Percentiles rank a stretch among this genome's conserved stretches.
These are phyloP conservation scores for Gautieria morchelliformis DNA, from an alignment of 768 basidiomycete genomes.

Conservation along the genomic window DNA sequence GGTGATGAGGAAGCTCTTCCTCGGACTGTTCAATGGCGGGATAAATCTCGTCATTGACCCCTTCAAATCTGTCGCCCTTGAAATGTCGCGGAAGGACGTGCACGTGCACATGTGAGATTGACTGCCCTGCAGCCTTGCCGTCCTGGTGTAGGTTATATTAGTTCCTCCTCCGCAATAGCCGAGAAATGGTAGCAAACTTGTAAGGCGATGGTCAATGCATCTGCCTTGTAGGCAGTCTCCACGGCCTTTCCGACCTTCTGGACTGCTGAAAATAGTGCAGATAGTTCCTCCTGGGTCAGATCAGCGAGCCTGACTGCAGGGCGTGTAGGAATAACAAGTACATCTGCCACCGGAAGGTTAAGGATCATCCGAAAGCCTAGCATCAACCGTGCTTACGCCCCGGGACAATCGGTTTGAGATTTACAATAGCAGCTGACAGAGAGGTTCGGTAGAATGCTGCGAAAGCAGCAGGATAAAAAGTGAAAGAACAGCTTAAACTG, in stretches of 20 bases:
- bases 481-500: not conserved
- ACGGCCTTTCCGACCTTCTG: constrained; percentile 72
- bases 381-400: constrained; percentile 62
- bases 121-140: constrained; percentile 76
- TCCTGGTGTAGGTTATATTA: constrained; percentile 40
- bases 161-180: not conserved
- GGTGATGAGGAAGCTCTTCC: constrained; percentile 33
- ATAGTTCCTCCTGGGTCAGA: constrained; percentile 47
- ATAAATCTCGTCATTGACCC: constrained; percentile 65
- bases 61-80: constrained; percentile 54
- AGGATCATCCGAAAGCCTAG: constrained; percentile 9
- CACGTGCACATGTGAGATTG: constrained; percentile 92
- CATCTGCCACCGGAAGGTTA: constrained; percentile 31
- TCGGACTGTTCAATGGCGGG: constrained; percentile 66
- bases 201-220: constrained; percentile 79
- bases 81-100: constrained; percentile 81
- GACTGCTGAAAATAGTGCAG: constrained; percentile 72
- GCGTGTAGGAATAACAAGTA: constrained; percentile 48
- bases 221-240: constrained; percentile 73
- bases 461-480: constrained; percentile 8
- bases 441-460: constrained; percentile 45
- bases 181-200: constrained; percentile 44
- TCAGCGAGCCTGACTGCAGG: constrained; percentile 39
- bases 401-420: constrained; percentile 88
- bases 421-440: constrained; percentile 80